Evolutionary conservation across 352 stramenopile species (phyloP), one percentile per base, ranked within the genome.

Genomic region (Globisporangium iwayamae): DNA sequence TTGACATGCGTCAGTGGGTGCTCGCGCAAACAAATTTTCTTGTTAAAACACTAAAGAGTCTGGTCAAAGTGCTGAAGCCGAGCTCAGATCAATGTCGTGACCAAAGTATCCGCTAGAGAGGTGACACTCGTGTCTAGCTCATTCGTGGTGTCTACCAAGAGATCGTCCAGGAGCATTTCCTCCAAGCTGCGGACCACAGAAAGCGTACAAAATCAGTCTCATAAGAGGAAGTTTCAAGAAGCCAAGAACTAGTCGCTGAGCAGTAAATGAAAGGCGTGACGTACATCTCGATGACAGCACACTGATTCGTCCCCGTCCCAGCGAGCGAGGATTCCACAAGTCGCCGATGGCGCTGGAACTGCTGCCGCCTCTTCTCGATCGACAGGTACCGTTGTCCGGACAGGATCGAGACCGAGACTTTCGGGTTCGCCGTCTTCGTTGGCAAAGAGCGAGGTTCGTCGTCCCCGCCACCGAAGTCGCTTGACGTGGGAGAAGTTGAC

Each of bases 281-380:
- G 55, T 59, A 87, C 81, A 89, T 80, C 66, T 90, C 81, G 54
- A 90, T 81, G 22, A 90, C 72, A 4, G 69, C 71, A 39, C 56
- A 74, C 63, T 90, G 81, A 38, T 81, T 45, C 77, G 89, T 85
- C 18, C 79, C 79, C 2, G 79, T 83, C 7, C 79, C 72, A 30
- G 76, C 64, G 3, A 90, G 56, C 3, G 81, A 87, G 25, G 81
- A 69, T 50, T 90, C 81, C 1, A 79, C 81, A 30, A 90, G 66
- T 41, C 66, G 68, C 18, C 79, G 76, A 54, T 90, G 76, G 25
- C 79, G 76, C 32, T 76, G 45, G 53, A 88, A 90, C 47, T 83
- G 76, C 18, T 65, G 66, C 28, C 72, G 64, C 36, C 63, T 74
- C 28, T 83, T 87, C 54, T 90, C 79, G 16, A 90, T 83, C 11